A percentile compares a stretch with the other conserved stretches of the same genome.
phyloP scores from a whole-genome alignment of 108 stramenopile genomes.

The Cyclotella cryptica region DNA sequence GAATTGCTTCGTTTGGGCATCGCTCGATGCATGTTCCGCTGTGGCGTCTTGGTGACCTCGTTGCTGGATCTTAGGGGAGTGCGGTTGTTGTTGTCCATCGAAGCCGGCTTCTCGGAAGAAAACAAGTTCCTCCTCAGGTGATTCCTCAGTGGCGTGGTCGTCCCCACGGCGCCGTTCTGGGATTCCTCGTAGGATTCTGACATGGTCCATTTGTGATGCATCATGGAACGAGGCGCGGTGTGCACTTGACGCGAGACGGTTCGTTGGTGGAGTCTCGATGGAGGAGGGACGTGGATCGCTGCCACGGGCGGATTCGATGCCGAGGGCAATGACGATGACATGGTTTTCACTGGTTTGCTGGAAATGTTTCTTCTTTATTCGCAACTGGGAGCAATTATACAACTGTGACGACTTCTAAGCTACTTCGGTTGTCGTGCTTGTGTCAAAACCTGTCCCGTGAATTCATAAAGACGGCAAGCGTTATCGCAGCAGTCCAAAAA shows the following conservation, averaged over 20 bases:
- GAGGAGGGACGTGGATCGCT: background rate
- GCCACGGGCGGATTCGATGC: no score
- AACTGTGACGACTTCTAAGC: no score
- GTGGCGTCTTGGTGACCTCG: slow-evolving; percentile 1
- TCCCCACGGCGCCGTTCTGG: background rate
- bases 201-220: slow-evolving; percentile 9
- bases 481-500: no score
- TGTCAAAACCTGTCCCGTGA: no score
- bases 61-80: background rate
- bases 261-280: slow-evolving; percentile 6
- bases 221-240: background rate
- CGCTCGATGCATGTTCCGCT: background rate
- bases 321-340: no score
- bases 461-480: no score
- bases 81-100: background rate
- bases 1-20: slow-evolving; percentile 5
- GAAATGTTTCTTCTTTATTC: no score
- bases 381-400: no score
- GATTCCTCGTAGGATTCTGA: background rate
- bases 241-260: background rate
- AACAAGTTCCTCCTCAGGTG: background rate
- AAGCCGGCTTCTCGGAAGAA: slow-evolving; percentile 1
- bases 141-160: background rate
- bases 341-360: no score
- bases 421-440: no score